Percentiles rank a stretch among this genome's conserved stretches.
These are phyloP conservation scores for Aureoboletus auriporus DNA, from an alignment of 768 basidiomycete species.

Conservation along the genomic window DNA sequence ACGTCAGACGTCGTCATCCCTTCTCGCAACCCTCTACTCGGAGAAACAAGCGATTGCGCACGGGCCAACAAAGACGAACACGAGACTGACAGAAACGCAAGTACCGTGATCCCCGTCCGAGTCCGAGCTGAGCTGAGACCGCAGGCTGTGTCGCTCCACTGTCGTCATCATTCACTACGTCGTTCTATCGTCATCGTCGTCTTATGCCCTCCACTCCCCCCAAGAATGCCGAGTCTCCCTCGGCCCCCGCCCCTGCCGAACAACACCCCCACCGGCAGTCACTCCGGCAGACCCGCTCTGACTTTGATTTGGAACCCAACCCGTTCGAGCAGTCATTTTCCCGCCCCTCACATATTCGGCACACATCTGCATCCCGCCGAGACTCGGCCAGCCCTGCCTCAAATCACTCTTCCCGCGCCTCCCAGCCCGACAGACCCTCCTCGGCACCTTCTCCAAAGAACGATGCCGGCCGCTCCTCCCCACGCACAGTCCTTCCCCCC, in stretches of 20 bases:
- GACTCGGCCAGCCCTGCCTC: slow-evolving; percentile 31
- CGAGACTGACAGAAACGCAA: too few species aligned
- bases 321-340: slow-evolving; percentile 96
- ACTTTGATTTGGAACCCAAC: slow-evolving; percentile 81
- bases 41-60: slow-evolving; percentile 8
- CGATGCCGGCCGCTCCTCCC: slow-evolving; percentile 32
- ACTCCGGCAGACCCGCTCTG: slow-evolving; percentile 50
- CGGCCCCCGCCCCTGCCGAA: slow-evolving; percentile 12
- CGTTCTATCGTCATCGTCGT: too few species aligned
- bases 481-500: slow-evolving; percentile 79
- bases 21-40: slow-evolving; percentile 30
- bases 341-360: slow-evolving; percentile 49
- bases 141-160: slow-evolving; percentile 21
- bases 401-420: slow-evolving; percentile 36
- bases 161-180: slow-evolving; percentile 21
- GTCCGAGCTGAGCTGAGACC: slow-evolving; percentile 18
- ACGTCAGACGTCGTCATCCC: slow-evolving; percentile 42
- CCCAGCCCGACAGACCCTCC: slow-evolving; percentile 28
- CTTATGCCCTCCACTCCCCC: slow-evolving; percentile 26
- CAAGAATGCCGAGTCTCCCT: slow-evolving; percentile 34
- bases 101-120: not conserved
- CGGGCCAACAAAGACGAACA: too few species aligned
- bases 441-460: slow-evolving; percentile 33
- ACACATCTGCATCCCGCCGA: slow-evolving; percentile 32
- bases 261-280: slow-evolving; percentile 15